Conservation (phyloP, 257 asterid genomes). For the Primulina huaijiensis region DNA sequence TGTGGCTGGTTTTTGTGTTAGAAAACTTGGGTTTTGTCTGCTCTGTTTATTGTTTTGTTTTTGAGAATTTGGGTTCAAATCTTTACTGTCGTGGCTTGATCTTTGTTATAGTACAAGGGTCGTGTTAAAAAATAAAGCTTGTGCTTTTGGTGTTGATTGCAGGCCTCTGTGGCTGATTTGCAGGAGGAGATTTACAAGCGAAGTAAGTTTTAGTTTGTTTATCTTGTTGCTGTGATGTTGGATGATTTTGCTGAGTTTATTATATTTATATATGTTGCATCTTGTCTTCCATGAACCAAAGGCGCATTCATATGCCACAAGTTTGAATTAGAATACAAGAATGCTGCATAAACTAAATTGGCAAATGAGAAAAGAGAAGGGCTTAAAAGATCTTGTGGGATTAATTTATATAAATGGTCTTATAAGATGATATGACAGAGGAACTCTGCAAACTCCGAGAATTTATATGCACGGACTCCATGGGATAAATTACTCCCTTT, state of each 20-base stretch:
- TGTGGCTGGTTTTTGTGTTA: slow-evolving; percentile 1
- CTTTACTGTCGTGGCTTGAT: background rate
- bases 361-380: slow-evolving; percentile 3
- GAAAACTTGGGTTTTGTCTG: background rate
- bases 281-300: background rate
- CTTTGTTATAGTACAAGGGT: background rate
- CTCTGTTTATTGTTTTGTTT: background rate
- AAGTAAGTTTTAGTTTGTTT: slow-evolving; percentile 49
- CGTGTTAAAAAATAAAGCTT: slow-evolving; percentile 22
- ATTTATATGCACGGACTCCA: background rate
- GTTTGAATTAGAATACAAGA: background rate
- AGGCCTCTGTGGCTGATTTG: slow-evolving; percentile 94
- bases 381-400: background rate
- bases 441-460: slow-evolving; percentile 7
- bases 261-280: background rate
- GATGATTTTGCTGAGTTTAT: slow-evolving; percentile 1
- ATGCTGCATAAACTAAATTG: background rate
- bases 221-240: slow-evolving; percentile 16
- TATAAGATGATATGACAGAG: background rate
- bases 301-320: background rate
- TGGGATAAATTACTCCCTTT: background rate
- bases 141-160: slow-evolving; percentile 31
- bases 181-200: slow-evolving; percentile 79
- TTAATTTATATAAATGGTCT: background rate
- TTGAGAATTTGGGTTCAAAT: background rate